These are phyloP conservation scores for Mariannaea elegans DNA, from an alignment of 2,329 filamentous ascomycete genomes.

Conservation along the genomic window DNA sequence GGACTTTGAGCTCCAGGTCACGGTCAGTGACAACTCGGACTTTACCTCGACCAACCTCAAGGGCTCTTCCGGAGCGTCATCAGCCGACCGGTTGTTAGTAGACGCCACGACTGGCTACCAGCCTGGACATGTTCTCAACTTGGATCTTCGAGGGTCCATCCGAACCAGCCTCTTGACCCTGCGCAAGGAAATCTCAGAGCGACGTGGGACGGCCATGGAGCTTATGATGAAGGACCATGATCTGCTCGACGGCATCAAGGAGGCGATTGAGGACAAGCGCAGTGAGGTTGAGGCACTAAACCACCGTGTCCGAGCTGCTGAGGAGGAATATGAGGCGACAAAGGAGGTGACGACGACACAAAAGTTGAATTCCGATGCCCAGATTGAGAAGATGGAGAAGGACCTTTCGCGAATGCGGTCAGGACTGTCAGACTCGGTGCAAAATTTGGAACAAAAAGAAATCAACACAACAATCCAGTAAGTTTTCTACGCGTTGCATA, in stretches of 20 bases:
- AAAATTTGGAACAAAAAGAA: conserved; percentile 92
- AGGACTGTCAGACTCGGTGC: conserved; percentile 83
- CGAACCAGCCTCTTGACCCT: conserved; percentile 81
- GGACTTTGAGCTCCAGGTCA: conserved; percentile 85
- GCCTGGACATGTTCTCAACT: conserved; percentile 85
- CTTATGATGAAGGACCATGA: conserved; percentile 95
- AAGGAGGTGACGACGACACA: conserved; percentile 87
- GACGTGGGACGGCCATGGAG: conserved; percentile 82
- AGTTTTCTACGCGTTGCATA: conserved; percentile 45
- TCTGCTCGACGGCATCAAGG: conserved; percentile 91
- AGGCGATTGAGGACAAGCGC: conserved; percentile 95
- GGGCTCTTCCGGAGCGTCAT: conserved; percentile 50
- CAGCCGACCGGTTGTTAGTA: conserved; percentile 79
- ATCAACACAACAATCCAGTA: conserved; percentile 97
- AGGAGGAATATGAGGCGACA: conserved; percentile 93
- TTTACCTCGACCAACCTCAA: conserved; percentile 73
- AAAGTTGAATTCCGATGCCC: conserved; percentile 87
- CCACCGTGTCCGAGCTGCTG: conserved; percentile 85
- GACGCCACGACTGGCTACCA: conserved; percentile 89
- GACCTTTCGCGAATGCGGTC: conserved; percentile 93
- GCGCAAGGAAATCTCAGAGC: conserved; percentile 91
- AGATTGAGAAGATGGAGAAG: conserved; percentile 99
- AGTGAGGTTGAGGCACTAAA: conserved; percentile 92
- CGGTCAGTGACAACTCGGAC: conserved; percentile 80
- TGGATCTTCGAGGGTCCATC: conserved; percentile 85